These are phyloP conservation scores for Cercospora beticola DNA, from an alignment of 2,329 filamentous ascomycete genomes.

Conservation along the genomic window DNA sequence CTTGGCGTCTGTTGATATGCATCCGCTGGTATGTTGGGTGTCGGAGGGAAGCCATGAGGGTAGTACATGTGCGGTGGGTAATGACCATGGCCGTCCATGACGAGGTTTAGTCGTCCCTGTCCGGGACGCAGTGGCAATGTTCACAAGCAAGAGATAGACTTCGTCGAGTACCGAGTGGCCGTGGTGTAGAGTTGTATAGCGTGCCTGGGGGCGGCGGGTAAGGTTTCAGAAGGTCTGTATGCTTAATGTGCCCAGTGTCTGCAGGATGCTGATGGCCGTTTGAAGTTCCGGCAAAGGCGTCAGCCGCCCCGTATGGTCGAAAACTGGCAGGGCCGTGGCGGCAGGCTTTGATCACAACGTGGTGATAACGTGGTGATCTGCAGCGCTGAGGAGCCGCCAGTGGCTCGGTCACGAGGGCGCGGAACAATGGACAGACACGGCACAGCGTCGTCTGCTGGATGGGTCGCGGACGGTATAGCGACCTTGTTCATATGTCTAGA, in stretches of 20 bases:
- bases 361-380: constrained; percentile 18
- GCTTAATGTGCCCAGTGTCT: constrained; percentile 26
- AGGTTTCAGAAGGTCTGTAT: constrained; percentile 24
- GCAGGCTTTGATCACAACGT: constrained; percentile 19
- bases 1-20: constrained; percentile 22
- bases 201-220: constrained; percentile 23
- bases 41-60: constrained; percentile 32
- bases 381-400: constrained; percentile 4
- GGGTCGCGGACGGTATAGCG: constrained; percentile 8
- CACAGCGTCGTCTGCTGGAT: not conserved
- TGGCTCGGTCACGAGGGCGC: constrained; percentile 10
- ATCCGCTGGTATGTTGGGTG: constrained; percentile 31
- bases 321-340: constrained; percentile 25
- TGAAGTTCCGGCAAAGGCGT: constrained; percentile 28
- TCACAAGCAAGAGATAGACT: not conserved
- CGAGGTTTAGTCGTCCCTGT: constrained; percentile 12
- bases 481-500: constrained; percentile 16
- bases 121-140: not conserved
- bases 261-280: constrained; percentile 24
- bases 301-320: constrained; percentile 26
- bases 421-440: not conserved
- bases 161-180: not conserved
- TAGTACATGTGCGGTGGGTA: constrained; percentile 36
- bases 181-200: constrained; percentile 22
- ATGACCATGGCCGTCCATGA: constrained; percentile 32